Evolutionary conservation across 2,329 filamentous ascomycete species (phyloP).

Genomic region (Cyphellophora attinorum): DNA sequence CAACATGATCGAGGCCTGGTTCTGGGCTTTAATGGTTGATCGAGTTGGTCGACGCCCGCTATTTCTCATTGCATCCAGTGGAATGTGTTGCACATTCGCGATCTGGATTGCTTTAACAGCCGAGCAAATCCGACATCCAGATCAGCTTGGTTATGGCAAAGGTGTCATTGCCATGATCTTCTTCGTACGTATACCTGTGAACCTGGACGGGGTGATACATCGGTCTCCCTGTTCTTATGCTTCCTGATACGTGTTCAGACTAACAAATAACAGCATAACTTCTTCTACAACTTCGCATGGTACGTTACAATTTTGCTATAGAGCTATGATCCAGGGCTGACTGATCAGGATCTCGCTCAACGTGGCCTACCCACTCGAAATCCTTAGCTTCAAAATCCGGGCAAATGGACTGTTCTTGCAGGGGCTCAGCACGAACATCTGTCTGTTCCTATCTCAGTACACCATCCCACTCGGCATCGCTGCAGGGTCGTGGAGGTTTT

Average conservation of each 20-base stretch:
- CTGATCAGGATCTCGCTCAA: slow-evolving; percentile 18
- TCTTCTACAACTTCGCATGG: slow-evolving; percentile 30
- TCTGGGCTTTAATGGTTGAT: slow-evolving; percentile 27
- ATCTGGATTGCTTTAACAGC: slow-evolving; percentile 30
- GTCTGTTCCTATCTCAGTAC: slow-evolving; percentile 38
- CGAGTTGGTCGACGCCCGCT: slow-evolving; percentile 31
- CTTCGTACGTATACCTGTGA: no score
- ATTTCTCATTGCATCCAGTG: slow-evolving; percentile 29
- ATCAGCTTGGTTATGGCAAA: slow-evolving; percentile 21
- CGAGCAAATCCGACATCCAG: slow-evolving; percentile 21
- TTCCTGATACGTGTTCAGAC: no score
- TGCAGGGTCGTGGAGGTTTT: slow-evolving; percentile 44
- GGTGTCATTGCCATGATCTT: slow-evolving; percentile 33
- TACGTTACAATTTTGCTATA: slow-evolving; percentile 21
- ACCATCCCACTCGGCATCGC: slow-evolving; percentile 38
- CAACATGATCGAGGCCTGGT: slow-evolving; percentile 19
- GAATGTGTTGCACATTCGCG: slow-evolving; percentile 34
- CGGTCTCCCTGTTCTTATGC: no score
- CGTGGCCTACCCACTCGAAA: slow-evolving; percentile 33
- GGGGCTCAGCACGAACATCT: slow-evolving; percentile 31
- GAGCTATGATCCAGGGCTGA: slow-evolving; percentile 7
- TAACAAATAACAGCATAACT: no score
- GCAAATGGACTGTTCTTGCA: slow-evolving; percentile 27
- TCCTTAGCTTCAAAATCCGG: slow-evolving; percentile 37
- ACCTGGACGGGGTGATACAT: no score